phyloP scores from a whole-genome alignment of 2,329 filamentous ascomycete genomes.

The Trichoderma semiorbis region DNA sequence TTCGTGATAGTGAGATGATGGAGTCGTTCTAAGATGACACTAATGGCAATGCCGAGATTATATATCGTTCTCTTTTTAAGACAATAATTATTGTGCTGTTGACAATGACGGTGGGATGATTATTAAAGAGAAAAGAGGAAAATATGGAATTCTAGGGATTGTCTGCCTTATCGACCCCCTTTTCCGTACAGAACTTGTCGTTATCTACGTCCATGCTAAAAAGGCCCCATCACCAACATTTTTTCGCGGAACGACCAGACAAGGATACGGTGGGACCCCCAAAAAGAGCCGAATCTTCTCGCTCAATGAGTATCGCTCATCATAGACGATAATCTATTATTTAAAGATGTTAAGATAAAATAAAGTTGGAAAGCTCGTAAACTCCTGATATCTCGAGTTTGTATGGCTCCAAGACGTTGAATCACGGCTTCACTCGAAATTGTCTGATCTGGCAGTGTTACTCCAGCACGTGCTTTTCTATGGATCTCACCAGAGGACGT shows the following conservation, averaged over 20 bases:
- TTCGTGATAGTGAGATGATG: background rate
- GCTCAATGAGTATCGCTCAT: background rate
- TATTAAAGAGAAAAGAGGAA: background rate
- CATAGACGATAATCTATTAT: background rate
- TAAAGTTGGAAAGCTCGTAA: background rate
- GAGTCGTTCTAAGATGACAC: background rate
- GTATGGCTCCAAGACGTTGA: background rate
- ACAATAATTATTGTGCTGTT: background rate
- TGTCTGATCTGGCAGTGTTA: background rate
- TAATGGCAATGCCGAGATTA: background rate
- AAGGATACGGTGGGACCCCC: background rate
- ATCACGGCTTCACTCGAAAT: background rate
- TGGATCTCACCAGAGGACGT: background rate
- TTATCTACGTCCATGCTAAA: background rate
- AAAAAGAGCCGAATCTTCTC: background rate
- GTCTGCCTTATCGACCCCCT: background rate
- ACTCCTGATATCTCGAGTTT: background rate
- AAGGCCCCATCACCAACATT: background rate
- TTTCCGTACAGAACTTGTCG: background rate
- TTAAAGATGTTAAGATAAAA: background rate
- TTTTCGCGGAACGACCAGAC: background rate
- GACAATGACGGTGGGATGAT: background rate
- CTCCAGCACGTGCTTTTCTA: background rate
- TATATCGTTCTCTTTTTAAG: background rate
- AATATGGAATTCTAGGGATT: background rate